Conservation (phyloP, 2,329 filamentous ascomycete genomes). For the Penicillium sp. region DNA sequence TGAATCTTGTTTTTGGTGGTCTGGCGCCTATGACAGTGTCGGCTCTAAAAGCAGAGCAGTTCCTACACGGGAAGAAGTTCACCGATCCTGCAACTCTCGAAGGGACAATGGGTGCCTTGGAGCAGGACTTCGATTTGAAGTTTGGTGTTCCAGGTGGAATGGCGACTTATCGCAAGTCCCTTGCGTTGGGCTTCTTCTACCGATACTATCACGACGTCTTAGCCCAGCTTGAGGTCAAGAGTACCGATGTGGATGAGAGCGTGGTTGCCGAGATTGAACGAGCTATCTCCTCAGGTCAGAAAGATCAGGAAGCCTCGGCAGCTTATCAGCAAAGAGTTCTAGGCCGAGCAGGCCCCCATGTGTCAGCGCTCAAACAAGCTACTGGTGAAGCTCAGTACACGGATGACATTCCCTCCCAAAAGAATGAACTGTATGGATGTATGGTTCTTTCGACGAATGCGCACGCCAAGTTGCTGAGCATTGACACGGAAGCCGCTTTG, state of each 20-base stretch:
- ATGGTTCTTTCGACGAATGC: conserved; percentile 87
- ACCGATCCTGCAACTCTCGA: conserved; percentile 83
- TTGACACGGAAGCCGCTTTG: conserved; percentile 76
- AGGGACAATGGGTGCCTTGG: conserved; percentile 86
- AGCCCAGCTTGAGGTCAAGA: conserved; percentile 56
- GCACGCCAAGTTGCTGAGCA: conserved; percentile 79
- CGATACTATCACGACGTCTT: conserved; percentile 93
- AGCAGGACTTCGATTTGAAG: conserved; percentile 82
- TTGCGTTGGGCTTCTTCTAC: conserved; percentile 95
- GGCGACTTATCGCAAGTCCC: conserved; percentile 91
- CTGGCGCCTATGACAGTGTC: conserved; percentile 93
- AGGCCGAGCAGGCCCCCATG: conserved; percentile 83
- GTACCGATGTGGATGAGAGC: conserved; percentile 68
- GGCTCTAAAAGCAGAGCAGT: conserved; percentile 77
- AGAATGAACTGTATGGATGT: conserved; percentile 87
- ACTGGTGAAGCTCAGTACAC: conserved; percentile 96
- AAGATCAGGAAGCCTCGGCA: conserved; percentile 74
- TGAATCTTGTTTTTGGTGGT: conserved; percentile 87
- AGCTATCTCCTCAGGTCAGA: conserved; percentile 76
- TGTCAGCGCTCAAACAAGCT: conserved; percentile 90
- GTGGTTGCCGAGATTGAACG: conserved; percentile 85
- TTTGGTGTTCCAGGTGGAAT: conserved; percentile 96
- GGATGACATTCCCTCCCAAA: conserved; percentile 85
- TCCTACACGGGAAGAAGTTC: conserved; percentile 76
- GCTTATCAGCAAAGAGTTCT: conserved; percentile 83